Percentiles rank a stretch among this genome's conserved stretches.
phyloP scores from a whole-genome alignment of 345 rosid species.

The Lepidium didymum region DNA sequence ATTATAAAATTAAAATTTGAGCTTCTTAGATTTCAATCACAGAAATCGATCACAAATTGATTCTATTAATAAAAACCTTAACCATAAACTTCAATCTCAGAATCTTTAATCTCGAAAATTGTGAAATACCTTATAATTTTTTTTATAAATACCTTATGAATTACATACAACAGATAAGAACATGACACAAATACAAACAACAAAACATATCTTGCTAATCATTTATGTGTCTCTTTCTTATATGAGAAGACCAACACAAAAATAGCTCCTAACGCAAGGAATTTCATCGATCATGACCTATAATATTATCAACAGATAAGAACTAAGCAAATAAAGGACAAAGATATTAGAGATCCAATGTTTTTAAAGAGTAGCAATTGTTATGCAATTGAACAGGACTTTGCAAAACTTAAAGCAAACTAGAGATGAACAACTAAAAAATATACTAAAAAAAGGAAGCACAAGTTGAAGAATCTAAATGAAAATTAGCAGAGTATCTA shows the following conservation, averaged over 20 bases:
- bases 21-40: no score
- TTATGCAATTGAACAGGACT: conserved; percentile 19
- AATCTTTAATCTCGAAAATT: no score
- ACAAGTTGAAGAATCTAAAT: conserved; percentile 25
- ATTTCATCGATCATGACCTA: neutral
- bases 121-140: no score
- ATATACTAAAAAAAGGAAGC: neutral
- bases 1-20: no score
- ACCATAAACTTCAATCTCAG: no score
- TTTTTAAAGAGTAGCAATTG: conserved; percentile 20
- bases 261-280: neutral
- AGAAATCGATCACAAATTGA: no score
- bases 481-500: conserved; percentile 31
- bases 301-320: neutral
- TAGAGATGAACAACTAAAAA: conserved; percentile 3
- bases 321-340: conserved; percentile 2
- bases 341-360: conserved; percentile 13
- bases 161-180: neutral
- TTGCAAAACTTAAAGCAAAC: conserved; percentile 24
- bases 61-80: no score
- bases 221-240: neutral
- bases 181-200: neutral
- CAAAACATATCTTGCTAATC: neutral
- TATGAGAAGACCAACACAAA: no score
- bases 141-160: no score